phyloP scores from a whole-genome alignment of 306 rosid species.

The Benincasa hispida region DNA sequence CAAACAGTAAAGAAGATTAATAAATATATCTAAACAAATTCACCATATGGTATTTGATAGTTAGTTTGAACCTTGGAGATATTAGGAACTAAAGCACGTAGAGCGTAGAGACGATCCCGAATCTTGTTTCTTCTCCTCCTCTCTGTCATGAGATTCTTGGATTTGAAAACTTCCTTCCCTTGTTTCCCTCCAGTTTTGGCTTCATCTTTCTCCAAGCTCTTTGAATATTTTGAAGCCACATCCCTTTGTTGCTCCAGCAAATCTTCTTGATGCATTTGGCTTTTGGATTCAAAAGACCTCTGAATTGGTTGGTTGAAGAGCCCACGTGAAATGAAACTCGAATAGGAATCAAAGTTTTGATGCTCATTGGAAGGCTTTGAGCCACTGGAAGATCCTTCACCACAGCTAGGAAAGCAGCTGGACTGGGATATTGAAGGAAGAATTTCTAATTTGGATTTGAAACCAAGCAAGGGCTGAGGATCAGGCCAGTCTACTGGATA shows the following conservation, averaged over 20 bases:
- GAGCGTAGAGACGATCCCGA: conserved; percentile 30
- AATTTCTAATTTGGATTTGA: conserved; percentile 17
- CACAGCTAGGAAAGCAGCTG: conserved; percentile 34
- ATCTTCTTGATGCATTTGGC: conserved; percentile 6
- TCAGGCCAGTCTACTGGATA: conserved; percentile 11
- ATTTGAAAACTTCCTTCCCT: conserved; percentile 23
- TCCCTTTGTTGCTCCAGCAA: conserved; percentile 15
- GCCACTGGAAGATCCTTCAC: conserved; percentile 42
- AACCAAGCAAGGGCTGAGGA: conserved; percentile 7
- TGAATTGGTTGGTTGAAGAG: conserved; percentile 13
- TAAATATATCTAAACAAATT: background rate
- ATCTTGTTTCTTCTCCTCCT: conserved; percentile 74
- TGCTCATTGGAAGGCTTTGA: conserved; percentile 44
- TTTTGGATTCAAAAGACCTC: conserved; percentile 14
- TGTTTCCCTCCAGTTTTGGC: conserved; percentile 14
- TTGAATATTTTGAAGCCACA: conserved; percentile 17
- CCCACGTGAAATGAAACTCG: conserved; percentile 9
- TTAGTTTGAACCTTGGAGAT: conserved; percentile 54
- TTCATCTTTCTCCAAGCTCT: conserved; percentile 16
- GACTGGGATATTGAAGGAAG: conserved; percentile 14
- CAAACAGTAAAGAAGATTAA: conserved; percentile 1
- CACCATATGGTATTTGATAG: background rate
- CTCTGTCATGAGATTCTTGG: conserved; percentile 66
- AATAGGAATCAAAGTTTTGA: conserved; percentile 23
- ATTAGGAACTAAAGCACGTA: conserved; percentile 73